These are phyloP conservation scores for Suillus brevipes DNA, from an alignment of 768 basidiomycete species.

Conservation along the genomic window DNA sequence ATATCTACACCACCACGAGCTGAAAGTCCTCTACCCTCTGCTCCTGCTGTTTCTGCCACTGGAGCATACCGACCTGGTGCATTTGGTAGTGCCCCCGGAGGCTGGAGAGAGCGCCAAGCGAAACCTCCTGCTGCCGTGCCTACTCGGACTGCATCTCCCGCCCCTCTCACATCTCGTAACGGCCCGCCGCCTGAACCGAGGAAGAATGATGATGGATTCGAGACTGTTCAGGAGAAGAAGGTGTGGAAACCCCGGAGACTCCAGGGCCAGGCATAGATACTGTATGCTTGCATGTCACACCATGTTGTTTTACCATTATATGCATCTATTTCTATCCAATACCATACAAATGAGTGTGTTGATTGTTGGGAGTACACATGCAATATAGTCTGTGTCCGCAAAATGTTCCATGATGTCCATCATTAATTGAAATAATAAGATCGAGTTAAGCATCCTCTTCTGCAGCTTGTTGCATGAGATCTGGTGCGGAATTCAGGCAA, in stretches of 20 bases:
- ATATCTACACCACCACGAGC: constrained; percentile 44
- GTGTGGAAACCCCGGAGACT: constrained; percentile 25
- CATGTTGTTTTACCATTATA: constrained; percentile 10
- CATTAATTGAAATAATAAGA: constrained; percentile 8
- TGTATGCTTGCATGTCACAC: background rate
- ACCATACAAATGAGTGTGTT: constrained; percentile 18
- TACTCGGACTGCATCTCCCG: constrained; percentile 40
- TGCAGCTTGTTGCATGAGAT: constrained; percentile 49
- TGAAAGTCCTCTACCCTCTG: constrained; percentile 52
- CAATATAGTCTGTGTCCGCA: constrained; percentile 13
- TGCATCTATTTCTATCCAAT: constrained; percentile 17
- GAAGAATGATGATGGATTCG: constrained; percentile 73
- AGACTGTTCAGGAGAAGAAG: constrained; percentile 45
- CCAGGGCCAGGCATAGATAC: constrained; percentile 11
- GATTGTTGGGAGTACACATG: constrained; percentile 17
- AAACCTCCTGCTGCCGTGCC: constrained; percentile 36
- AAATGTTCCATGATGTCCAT: constrained; percentile 13
- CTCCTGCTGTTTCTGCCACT: constrained; percentile 24
- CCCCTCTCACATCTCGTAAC: constrained; percentile 11
- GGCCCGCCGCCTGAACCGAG: constrained; percentile 38
- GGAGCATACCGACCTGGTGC: constrained; percentile 48
- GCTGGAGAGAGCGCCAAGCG: constrained; percentile 62
- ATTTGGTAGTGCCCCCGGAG: constrained; percentile 36
- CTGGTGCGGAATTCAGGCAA: constrained; percentile 15
- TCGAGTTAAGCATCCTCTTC: constrained; percentile 37